phyloP scores from a whole-genome alignment of 2,329 filamentous ascomycete species.

The Ophiostoma novo-ulmi region DNA sequence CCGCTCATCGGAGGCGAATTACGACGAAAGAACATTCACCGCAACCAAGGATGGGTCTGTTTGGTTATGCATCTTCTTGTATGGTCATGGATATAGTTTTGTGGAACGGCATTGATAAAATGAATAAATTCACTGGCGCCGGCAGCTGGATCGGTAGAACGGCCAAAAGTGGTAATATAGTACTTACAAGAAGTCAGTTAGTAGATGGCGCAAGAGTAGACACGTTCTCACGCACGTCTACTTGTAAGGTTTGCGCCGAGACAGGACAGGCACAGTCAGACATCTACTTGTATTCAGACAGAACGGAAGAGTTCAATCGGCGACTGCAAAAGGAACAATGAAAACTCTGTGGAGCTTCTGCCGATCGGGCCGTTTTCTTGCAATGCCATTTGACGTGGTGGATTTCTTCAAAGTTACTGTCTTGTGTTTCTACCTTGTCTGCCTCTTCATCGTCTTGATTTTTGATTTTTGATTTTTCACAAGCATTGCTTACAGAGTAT shows the following conservation, averaged over 20 bases:
- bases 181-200: neutral
- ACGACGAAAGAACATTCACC: neutral
- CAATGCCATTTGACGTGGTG: neutral
- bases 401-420: neutral
- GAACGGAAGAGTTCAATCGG: neutral
- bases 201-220: neutral
- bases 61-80: neutral
- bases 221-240: neutral
- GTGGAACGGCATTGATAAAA: conserved; percentile 2
- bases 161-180: neutral
- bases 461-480: neutral
- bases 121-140: conserved; percentile 6
- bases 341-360: neutral
- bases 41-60: neutral
- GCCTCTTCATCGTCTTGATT: too few species aligned
- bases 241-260: neutral
- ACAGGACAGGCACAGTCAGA: too few species aligned
- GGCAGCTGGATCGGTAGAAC: neutral
- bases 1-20: conserved; percentile 8
- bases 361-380: neutral
- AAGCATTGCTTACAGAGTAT: neutral
- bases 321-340: neutral
- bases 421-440: neutral
- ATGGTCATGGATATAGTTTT: neutral
- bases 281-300: too few species aligned